Percentiles rank a stretch among this genome's conserved stretches.
These are phyloP conservation scores for Yamadazyma sp. DNA, from an alignment of 805 yeast species.

Conservation along the genomic window DNA sequence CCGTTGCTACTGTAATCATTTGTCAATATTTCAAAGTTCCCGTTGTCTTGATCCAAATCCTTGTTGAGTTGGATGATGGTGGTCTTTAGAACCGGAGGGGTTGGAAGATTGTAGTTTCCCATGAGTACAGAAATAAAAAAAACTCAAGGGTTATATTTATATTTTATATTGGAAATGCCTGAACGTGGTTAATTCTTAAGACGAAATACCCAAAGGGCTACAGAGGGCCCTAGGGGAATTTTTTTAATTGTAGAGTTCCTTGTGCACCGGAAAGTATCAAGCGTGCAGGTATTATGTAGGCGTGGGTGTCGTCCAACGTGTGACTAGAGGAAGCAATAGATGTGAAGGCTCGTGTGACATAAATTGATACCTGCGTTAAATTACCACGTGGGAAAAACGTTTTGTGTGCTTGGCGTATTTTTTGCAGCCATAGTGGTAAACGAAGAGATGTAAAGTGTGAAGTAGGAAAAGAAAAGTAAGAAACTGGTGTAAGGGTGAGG, in stretches of 20 bases:
- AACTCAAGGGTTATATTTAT: slow-evolving; percentile 1
- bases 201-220: slow-evolving; percentile 9
- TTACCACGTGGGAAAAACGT: slow-evolving; percentile 11
- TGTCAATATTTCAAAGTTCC: slow-evolving; percentile 43
- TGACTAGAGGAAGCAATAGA: slow-evolving; percentile 1
- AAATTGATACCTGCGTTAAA: neutral
- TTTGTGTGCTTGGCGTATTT: slow-evolving; percentile 4
- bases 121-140: neutral
- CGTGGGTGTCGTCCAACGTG: slow-evolving; percentile 6
- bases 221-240: neutral
- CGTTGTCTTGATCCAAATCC: slow-evolving; percentile 42
- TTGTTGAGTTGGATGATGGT: slow-evolving; percentile 46
- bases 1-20: slow-evolving; percentile 28
- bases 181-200: slow-evolving; percentile 10
- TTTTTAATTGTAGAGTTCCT: slow-evolving; percentile 1
- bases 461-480: no score
- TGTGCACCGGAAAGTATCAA: slow-evolving; percentile 3
- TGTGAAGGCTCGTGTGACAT: slow-evolving; percentile 9
- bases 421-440: slow-evolving; percentile 12
- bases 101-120: slow-evolving; percentile 23
- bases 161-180: neutral
- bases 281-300: no score
- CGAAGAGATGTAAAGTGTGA: no score
- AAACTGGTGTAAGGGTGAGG: no score
- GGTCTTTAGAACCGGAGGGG: slow-evolving; percentile 44